Evolutionary conservation across 1,284 basidiomycete genomes (phyloP).

Genomic region (Malassezia sympodialis): DNA sequence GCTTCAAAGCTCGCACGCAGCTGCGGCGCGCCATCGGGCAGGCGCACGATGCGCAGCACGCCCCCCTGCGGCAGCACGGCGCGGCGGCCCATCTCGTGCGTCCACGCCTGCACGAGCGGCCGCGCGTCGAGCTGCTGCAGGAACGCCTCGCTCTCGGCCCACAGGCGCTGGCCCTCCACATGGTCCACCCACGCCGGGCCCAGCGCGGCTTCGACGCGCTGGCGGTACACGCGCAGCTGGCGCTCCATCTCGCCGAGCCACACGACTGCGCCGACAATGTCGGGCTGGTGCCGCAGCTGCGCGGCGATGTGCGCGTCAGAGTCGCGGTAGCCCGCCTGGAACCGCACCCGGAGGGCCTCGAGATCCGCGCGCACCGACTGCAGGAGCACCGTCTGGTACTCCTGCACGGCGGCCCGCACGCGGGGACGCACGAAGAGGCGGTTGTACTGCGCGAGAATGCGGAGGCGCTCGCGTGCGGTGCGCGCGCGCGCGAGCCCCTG

Average conservation of each 20-base stretch:
- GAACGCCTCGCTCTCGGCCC: constrained; percentile 81
- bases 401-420: constrained; percentile 74
- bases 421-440: constrained; percentile 95
- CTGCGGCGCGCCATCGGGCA: constrained; percentile 54
- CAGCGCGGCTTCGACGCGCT: constrained; percentile 96
- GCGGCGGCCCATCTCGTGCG: constrained; percentile 76
- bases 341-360: constrained; percentile 81
- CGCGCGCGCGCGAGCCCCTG: constrained; percentile 88
- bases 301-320: constrained; percentile 97
- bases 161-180: constrained; percentile 94
- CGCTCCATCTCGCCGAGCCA: constrained; percentile 98
- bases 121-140: constrained; percentile 87
- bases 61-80: constrained; percentile 84
- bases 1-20: constrained; percentile 93
- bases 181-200: constrained; percentile 98
- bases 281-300: constrained; percentile 90
- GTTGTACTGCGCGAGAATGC: constrained; percentile 97
- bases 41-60: constrained; percentile 71
- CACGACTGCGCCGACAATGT: constrained; percentile 92
- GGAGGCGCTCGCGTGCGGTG: constrained; percentile 98
- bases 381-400: constrained; percentile 73
- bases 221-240: constrained; percentile 93
- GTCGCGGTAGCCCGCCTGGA: constrained; percentile 71
- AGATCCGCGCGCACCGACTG: constrained; percentile 83
- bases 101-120: constrained; percentile 90